Percentiles rank a stretch among this genome's conserved stretches.
Conservation (phyloP, 495 filamentous ascomycete species). For the Baudoinia panamericana region DNA sequence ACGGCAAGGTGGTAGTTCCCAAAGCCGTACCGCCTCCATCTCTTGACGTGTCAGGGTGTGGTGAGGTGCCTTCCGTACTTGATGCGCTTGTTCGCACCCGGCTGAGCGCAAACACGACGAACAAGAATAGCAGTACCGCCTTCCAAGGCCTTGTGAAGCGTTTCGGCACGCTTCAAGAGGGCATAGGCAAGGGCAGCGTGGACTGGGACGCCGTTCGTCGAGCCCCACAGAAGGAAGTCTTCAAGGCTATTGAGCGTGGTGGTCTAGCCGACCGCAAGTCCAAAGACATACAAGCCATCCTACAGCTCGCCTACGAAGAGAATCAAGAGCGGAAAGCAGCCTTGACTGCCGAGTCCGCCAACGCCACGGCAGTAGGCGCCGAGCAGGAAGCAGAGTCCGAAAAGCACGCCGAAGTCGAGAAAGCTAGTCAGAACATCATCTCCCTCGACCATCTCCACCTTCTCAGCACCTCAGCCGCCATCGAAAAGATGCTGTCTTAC, state of each 20-base stretch:
- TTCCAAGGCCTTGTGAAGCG: slow-evolving; percentile 55
- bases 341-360: slow-evolving; percentile 21
- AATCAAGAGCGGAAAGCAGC: slow-evolving; percentile 39
- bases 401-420: slow-evolving; percentile 39
- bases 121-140: slow-evolving; percentile 51
- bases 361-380: slow-evolving; percentile 25
- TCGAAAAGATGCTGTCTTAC: slow-evolving; percentile 59
- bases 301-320: slow-evolving; percentile 67
- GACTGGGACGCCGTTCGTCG: slow-evolving; percentile 73
- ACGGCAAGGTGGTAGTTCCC: slow-evolving; percentile 55
- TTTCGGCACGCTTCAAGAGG: slow-evolving; percentile 52
- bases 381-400: slow-evolving; percentile 30
- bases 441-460: slow-evolving; percentile 68
- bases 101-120: slow-evolving; percentile 62
- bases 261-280: slow-evolving; percentile 61
- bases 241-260: slow-evolving; percentile 58
- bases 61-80: slow-evolving; percentile 82
- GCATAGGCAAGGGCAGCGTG: slow-evolving; percentile 62
- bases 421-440: slow-evolving; percentile 43
- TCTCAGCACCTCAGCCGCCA: slow-evolving; percentile 52
- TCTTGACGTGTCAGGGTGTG: slow-evolving; percentile 72
- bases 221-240: slow-evolving; percentile 48
- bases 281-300: slow-evolving; percentile 64
- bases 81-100: slow-evolving; percentile 77
- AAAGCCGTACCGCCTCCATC: slow-evolving; percentile 60